Percentiles rank a stretch among this genome's conserved stretches.
These are phyloP conservation scores for Syncephalis fuscata DNA, from an alignment of 371 early-diverging fungal species.

Conservation along the genomic window DNA sequence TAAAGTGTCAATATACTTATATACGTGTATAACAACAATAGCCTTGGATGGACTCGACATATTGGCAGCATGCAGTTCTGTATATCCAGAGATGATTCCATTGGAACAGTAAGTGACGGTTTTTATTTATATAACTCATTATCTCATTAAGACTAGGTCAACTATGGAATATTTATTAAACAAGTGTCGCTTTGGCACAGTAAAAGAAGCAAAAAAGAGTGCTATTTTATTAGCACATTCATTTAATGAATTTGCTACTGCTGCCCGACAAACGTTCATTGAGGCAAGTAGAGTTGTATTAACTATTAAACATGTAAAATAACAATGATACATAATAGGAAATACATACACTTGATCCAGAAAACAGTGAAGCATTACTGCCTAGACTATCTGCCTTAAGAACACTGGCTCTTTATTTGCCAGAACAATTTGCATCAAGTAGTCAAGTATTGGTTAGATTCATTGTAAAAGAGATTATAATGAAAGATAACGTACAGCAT, in stretches of 20 bases:
- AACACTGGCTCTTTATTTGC: slow-evolving; percentile 34
- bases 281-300: no score
- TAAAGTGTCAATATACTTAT: no score
- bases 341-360: no score
- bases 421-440: slow-evolving; percentile 19
- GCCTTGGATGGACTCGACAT: background rate
- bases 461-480: slow-evolving; percentile 35
- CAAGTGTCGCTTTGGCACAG: slow-evolving; percentile 27
- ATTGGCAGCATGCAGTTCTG: no score
- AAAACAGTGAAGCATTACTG: slow-evolving; percentile 3
- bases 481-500: no score
- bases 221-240: background rate
- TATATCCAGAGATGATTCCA: no score
- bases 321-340: no score
- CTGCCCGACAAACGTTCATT: background rate
- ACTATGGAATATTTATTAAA: slow-evolving; percentile 13
- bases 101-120: no score
- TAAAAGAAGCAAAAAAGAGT: background rate
- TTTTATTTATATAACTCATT: no score
- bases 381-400: slow-evolving; percentile 19
- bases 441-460: slow-evolving; percentile 27
- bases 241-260: background rate
- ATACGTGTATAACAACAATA: slow-evolving; percentile 3
- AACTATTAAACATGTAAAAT: no score
- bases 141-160: no score